phyloP scores from a whole-genome alignment of 1,284 basidiomycete species.

The Exobasidium rhododendri region DNA sequence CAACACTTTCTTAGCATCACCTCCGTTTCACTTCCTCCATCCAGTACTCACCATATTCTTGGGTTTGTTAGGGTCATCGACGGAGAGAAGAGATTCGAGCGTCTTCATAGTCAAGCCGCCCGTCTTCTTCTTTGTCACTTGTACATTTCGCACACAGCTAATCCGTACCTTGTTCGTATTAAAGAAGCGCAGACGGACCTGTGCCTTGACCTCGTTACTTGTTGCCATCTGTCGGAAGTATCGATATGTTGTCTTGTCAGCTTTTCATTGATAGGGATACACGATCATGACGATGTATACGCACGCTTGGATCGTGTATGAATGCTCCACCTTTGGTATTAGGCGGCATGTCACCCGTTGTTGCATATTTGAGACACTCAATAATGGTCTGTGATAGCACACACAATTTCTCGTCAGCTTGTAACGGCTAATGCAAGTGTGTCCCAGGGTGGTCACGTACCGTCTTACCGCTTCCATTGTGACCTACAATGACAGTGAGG shows the following conservation, averaged over 20 bases:
- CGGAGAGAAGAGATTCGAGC: constrained; percentile 81
- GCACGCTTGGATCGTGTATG: constrained; percentile 84
- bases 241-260: not conserved
- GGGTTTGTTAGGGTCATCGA: constrained; percentile 67
- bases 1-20: constrained; percentile 1
- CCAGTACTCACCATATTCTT: constrained; percentile 68
- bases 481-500: constrained; percentile 96
- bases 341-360: constrained; percentile 94
- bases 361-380: constrained; percentile 98
- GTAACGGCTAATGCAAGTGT: not conserved
- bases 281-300: not conserved
- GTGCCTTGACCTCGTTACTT: constrained; percentile 96
- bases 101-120: constrained; percentile 90
- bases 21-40: not conserved
- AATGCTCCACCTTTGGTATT: constrained; percentile 98
- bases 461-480: constrained; percentile 98
- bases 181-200: constrained; percentile 88
- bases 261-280: not conserved
- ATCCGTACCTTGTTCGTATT: constrained; percentile 73
- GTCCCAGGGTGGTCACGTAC: constrained; percentile 44
- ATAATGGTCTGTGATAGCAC: constrained; percentile 72
- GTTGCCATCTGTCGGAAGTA: constrained; percentile 71
- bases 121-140: constrained; percentile 79
- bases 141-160: constrained; percentile 88
- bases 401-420: not conserved